Percentiles rank a stretch among this genome's conserved stretches.
Evolutionary conservation across 345 rosid species (phyloP).

Genomic region (Kandelia obovata): DNA sequence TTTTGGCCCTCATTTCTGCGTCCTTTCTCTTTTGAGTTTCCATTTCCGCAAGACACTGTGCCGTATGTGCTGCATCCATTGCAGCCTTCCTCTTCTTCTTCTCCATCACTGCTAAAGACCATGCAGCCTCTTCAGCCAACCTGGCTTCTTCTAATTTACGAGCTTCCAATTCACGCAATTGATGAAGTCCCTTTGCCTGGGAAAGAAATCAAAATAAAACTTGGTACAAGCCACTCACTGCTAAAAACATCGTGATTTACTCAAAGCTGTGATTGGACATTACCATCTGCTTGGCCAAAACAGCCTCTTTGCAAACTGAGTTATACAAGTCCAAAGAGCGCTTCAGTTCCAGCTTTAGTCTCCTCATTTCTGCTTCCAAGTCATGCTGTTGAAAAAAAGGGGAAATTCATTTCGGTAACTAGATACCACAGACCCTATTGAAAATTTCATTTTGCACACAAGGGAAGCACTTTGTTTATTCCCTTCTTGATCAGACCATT

Average conservation of each 20-base stretch:
- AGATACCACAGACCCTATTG: not conserved
- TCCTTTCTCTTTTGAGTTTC: slow-evolving; percentile 44
- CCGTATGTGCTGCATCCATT: slow-evolving; percentile 37
- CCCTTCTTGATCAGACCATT: not conserved
- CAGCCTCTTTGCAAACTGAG: slow-evolving; percentile 38
- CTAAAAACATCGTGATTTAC: not conserved
- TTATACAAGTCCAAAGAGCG: slow-evolving; percentile 39
- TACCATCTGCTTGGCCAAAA: slow-evolving; percentile 42
- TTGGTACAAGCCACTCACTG: not conserved
- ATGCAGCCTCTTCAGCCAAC: slow-evolving; percentile 38
- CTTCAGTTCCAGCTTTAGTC: slow-evolving; percentile 54
- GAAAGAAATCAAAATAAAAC: slow-evolving; percentile 16
- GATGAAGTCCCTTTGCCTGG: slow-evolving; percentile 42
- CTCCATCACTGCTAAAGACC: slow-evolving; percentile 42
- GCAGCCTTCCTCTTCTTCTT: slow-evolving; percentile 40
- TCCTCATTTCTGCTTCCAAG: slow-evolving; percentile 52
- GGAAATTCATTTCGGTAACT: slow-evolving; percentile 15
- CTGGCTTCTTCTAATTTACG: slow-evolving; percentile 35
- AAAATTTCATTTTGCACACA: no score
- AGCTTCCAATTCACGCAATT: slow-evolving; percentile 31
- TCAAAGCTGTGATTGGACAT: slow-evolving; percentile 10
- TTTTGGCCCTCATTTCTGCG: slow-evolving; percentile 40
- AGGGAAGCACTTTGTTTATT: no score
- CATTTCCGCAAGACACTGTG: slow-evolving; percentile 37
- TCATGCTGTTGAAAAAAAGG: slow-evolving; percentile 30